Evolutionary conservation across 2,329 filamentous ascomycete genomes (phyloP).

Genomic region (Xylaria multiplex): DNA sequence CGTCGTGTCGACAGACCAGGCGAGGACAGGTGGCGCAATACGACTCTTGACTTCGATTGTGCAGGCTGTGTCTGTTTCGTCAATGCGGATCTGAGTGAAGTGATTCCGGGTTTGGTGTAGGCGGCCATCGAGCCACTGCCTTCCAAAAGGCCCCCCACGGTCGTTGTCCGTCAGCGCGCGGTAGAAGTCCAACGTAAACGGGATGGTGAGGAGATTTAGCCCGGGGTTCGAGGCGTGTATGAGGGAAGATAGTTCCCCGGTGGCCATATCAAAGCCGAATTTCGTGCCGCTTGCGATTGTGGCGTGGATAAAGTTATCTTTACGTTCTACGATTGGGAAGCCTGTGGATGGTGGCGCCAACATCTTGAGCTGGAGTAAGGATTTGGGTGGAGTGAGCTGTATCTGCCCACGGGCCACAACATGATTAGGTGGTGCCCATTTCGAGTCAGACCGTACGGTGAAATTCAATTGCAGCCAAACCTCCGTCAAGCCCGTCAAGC

Average conservation of each 20-base stretch:
- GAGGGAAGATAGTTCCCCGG: conserved; percentile 57
- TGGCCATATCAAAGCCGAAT: conserved; percentile 58
- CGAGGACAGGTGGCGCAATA: conserved; percentile 70
- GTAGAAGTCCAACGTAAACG: conserved; percentile 65
- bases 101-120: conserved; percentile 59
- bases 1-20: conserved; percentile 65
- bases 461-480: conserved; percentile 62
- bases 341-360: conserved; percentile 29
- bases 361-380: conserved; percentile 46
- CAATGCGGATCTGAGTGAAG: conserved; percentile 49
- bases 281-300: conserved; percentile 50
- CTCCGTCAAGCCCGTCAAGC: conserved; percentile 49
- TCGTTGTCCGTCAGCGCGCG: conserved; percentile 75
- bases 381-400: conserved; percentile 50
- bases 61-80: conserved; percentile 49
- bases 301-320: conserved; percentile 49
- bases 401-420: conserved; percentile 63
- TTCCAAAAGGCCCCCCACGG: conserved; percentile 62
- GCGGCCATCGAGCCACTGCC: conserved; percentile 64
- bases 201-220: conserved; percentile 56
- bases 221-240: conserved; percentile 46
- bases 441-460: conserved; percentile 53
- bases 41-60: conserved; percentile 60
- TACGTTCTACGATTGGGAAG: conserved; percentile 42
- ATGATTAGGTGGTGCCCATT: conserved; percentile 64